Conservation (phyloP, 2,329 filamentous ascomycete species). For the Phaeoacremonium minimum region DNA sequence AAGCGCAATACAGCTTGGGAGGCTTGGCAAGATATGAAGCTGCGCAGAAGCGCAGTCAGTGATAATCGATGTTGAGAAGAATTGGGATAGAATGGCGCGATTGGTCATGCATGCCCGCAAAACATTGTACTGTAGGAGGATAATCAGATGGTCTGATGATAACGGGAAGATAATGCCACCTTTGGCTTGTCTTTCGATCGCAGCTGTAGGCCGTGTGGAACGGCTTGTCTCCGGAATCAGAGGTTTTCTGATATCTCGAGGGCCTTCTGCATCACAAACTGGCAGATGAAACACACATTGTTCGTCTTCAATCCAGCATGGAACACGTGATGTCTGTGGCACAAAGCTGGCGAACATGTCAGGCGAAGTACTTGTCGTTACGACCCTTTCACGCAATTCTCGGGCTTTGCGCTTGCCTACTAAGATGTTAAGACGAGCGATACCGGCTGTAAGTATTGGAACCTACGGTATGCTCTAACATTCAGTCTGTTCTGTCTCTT, state of each 20-base stretch:
- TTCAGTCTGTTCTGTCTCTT: conserved; percentile 28
- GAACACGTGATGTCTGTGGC: too few relatives aligned
- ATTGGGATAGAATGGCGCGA: conserved; percentile 20
- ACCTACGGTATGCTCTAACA: conserved; percentile 27
- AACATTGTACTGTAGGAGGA: conserved; percentile 30
- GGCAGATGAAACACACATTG: background rate
- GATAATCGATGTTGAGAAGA: background rate
- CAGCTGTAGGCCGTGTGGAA: too few relatives aligned
- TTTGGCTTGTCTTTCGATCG: conserved; percentile 1
- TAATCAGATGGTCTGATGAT: conserved; percentile 23
- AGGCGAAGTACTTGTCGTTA: too few relatives aligned
- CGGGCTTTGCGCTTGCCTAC: conserved; percentile 9
- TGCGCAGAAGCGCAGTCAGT: background rate
- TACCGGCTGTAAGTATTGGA: too few relatives aligned
- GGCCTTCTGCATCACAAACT: too few relatives aligned
- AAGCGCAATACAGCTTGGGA: conserved; percentile 8
- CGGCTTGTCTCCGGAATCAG: too few relatives aligned
- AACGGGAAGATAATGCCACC: conserved; percentile 13
- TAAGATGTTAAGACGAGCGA: too few relatives aligned
- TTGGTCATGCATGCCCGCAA: conserved; percentile 27
- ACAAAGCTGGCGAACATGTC: too few relatives aligned
- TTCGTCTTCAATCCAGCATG: conserved; percentile 1
- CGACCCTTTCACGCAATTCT: background rate
- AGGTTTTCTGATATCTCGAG: too few relatives aligned
- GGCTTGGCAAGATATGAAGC: background rate